phyloP scores from a whole-genome alignment of 1,284 basidiomycete species.

The Tylopilus sp. region DNA sequence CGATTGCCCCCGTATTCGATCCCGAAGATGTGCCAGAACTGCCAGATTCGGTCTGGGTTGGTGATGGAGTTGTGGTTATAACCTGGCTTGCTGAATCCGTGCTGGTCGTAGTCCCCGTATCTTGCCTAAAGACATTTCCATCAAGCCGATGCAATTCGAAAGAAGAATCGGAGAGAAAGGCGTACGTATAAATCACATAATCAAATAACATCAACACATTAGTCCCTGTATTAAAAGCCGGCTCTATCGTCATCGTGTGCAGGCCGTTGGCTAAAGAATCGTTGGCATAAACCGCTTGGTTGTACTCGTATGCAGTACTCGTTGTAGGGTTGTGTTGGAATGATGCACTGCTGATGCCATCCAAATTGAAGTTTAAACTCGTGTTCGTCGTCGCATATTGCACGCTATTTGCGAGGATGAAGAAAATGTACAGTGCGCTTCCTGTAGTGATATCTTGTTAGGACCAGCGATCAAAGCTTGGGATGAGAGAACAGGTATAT shows the following conservation, averaged over 20 bases:
- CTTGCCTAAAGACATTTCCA: slow-evolving; percentile 5
- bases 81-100: no score
- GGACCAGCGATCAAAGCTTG: no score
- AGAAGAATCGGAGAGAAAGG: not conserved
- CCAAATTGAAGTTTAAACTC: slow-evolving; percentile 21
- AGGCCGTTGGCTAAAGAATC: slow-evolving; percentile 7
- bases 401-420: slow-evolving; percentile 23
- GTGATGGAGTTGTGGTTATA: no score
- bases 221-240: not conserved
- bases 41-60: no score
- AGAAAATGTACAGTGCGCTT: slow-evolving; percentile 33
- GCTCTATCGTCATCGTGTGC: slow-evolving; percentile 23
- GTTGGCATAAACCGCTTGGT: slow-evolving; percentile 27
- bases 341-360: not conserved
- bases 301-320: slow-evolving; percentile 22
- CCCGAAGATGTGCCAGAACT: no score
- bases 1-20: no score
- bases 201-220: slow-evolving; percentile 8
- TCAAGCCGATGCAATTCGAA: not conserved
- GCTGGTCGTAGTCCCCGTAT: not conserved
- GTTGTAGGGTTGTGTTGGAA: slow-evolving; percentile 1
- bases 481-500: not conserved
- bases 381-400: not conserved
- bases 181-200: slow-evolving; percentile 16
- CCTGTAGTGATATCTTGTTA: slow-evolving; percentile 11